Percentiles rank a stretch among this genome's conserved stretches.
These are phyloP conservation scores for Phytopythium litorale DNA, from an alignment of 352 stramenopile genomes.

Conservation along the genomic window DNA sequence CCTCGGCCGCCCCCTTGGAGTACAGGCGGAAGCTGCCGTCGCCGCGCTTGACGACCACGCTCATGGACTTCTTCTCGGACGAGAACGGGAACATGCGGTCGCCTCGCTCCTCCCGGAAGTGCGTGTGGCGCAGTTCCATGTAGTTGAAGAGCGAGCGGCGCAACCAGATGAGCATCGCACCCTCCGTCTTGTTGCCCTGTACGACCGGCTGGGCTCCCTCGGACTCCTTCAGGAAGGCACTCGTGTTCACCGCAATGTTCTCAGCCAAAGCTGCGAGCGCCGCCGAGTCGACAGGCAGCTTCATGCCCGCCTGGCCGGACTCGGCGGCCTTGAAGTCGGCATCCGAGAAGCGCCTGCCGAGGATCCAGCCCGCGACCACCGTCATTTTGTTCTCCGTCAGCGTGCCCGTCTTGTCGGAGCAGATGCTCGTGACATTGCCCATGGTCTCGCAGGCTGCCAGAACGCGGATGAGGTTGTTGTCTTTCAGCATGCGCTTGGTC, in stretches of 20 bases:
- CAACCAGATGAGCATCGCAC: slow-evolving; percentile 73
- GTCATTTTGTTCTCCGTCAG: slow-evolving; percentile 98
- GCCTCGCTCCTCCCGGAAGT: slow-evolving; percentile 47
- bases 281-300: slow-evolving; percentile 30
- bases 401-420: slow-evolving; percentile 96
- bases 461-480: slow-evolving; percentile 98
- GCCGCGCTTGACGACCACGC: slow-evolving; percentile 41
- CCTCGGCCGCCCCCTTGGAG: slow-evolving; percentile 75
- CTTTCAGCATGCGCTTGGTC: slow-evolving; percentile 97
- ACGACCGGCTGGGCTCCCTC: slow-evolving; percentile 28
- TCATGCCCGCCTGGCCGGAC: slow-evolving; percentile 10
- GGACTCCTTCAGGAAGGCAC: slow-evolving; percentile 61
- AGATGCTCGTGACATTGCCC: slow-evolving; percentile 98
- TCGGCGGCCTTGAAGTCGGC: slow-evolving; percentile 34
- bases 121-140: slow-evolving; percentile 46
- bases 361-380: slow-evolving; percentile 89
- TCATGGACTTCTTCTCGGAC: slow-evolving; percentile 85
- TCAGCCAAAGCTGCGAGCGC: slow-evolving; percentile 40
- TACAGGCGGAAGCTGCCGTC: slow-evolving; percentile 45
- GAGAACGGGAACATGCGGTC: slow-evolving; percentile 76
- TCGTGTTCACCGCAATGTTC: slow-evolving; percentile 74
- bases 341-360: slow-evolving; percentile 56
- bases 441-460: slow-evolving; percentile 98
- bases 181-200: slow-evolving; percentile 84
- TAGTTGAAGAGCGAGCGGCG: slow-evolving; percentile 47